Evolutionary conservation across 2,329 filamentous ascomycete genomes (phyloP).

Genomic region (Pezicula carpinea): DNA sequence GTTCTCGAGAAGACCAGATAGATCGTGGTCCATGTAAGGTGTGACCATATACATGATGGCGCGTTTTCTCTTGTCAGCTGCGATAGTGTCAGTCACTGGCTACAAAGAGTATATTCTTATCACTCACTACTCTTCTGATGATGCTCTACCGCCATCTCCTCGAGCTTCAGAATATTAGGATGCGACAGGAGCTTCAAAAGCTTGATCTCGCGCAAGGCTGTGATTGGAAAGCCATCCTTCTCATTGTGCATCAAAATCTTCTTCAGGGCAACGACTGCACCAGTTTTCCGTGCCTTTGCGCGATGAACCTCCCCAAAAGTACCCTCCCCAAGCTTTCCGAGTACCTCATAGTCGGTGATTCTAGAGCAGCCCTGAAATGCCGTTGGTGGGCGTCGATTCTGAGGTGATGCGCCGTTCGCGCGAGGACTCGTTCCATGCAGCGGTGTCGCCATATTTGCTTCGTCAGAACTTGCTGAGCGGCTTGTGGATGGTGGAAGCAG

Average conservation of each 20-base stretch:
- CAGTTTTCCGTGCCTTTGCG: slow-evolving; percentile 70
- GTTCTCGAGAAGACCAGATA: slow-evolving; percentile 95
- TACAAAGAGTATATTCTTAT: slow-evolving; percentile 1
- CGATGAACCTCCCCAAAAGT: slow-evolving; percentile 98
- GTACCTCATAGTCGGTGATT: slow-evolving; percentile 73
- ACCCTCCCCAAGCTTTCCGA: slow-evolving; percentile 85
- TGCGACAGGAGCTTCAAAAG: slow-evolving; percentile 93
- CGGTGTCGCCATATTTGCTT: slow-evolving; percentile 17
- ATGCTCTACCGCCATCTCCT: slow-evolving; percentile 95
- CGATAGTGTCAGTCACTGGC: slow-evolving; percentile 20
- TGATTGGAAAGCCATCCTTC: slow-evolving; percentile 99
- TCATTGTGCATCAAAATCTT: slow-evolving; percentile 99
- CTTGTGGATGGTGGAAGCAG: no score
- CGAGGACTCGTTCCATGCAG: slow-evolving; percentile 15
- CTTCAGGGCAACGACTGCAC: slow-evolving; percentile 80
- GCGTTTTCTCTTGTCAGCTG: slow-evolving; percentile 72
- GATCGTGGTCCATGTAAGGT: slow-evolving; percentile 97
- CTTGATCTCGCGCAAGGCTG: slow-evolving; percentile 94
- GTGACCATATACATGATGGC: slow-evolving; percentile 98
- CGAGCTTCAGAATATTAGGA: slow-evolving; percentile 76
- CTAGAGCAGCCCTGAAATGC: slow-evolving; percentile 82
- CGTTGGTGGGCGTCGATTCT: slow-evolving; percentile 41
- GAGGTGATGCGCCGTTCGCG: slow-evolving; percentile 41
- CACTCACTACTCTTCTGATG: slow-evolving; percentile 35
- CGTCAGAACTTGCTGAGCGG: neutral